A percentile compares a stretch with the other conserved stretches of the same genome.
phyloP scores from a whole-genome alignment of 768 basidiomycete genomes.

The Amanita rubescens region DNA sequence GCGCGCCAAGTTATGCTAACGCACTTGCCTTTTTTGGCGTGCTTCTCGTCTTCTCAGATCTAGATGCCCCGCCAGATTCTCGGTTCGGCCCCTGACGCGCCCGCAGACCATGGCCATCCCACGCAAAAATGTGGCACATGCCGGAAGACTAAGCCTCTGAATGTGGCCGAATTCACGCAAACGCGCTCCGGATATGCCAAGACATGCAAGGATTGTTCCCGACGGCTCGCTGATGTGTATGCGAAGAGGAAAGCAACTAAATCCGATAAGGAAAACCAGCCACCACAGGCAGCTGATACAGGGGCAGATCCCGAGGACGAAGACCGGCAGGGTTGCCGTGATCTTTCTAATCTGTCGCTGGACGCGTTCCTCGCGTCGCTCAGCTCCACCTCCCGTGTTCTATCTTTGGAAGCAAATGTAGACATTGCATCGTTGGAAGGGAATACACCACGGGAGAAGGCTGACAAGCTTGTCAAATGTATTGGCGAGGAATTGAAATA shows the following conservation, averaged over 20 bases:
- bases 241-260: neutral
- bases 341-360: neutral
- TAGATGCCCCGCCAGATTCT: neutral
- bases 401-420: constrained; percentile 1
- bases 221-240: neutral
- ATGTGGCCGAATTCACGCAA: neutral
- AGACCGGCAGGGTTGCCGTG: neutral
- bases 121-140: neutral
- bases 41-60: neutral
- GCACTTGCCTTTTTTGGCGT: neutral
- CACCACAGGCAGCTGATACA: neutral
- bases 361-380: neutral
- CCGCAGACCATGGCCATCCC: neutral
- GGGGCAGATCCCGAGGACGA: neutral
- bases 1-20: neutral
- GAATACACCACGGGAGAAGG: constrained; percentile 4
- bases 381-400: neutral
- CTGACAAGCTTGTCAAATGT: neutral
- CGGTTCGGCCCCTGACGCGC: neutral
- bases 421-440: constrained; percentile 2
- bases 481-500: constrained; percentile 10
- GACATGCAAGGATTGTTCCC: neutral
- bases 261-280: neutral
- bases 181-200: neutral
- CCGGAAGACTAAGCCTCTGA: neutral